Base-by-base conservation (phyloP, 2,329 filamentous ascomycete genomes). In the Penicillium sp. region DNA sequence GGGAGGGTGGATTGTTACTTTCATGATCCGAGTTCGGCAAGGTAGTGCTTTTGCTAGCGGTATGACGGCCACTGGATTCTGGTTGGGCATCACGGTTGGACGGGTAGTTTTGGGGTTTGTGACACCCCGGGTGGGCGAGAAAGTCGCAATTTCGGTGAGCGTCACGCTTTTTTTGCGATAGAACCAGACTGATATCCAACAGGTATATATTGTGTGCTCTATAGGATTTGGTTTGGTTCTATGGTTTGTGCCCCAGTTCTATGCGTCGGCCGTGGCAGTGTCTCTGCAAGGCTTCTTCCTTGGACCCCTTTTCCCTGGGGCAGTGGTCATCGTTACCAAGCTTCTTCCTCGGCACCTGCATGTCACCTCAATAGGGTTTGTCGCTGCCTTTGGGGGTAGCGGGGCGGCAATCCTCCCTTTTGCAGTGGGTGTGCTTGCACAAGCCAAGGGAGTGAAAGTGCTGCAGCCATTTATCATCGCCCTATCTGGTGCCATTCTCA, bases 1-100 rank as follows among this genome's bases (percentile, higher is more conserved):
- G 2, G 87, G 88, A 21, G 90, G 90, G 16, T 94, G 90, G 90
- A 87, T 95, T 60, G 87, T 91, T 48, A 87, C 87, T 0, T 95
- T 96, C 70, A 95, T 96, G 90, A 85, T 92, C n/a, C 79, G 83
- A 21, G 86, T 92, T 25, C 84, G 92, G 15, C 73, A 87, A 38
- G 90, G 87, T 4, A 81, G 79, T 25, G 78, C 85, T 0, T 93
- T 94, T 67, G 81, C 86, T 2, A 87, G 88, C 34, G 91, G 91
- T 3, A 84, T 94, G 76, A 86, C 85, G 0, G 87, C 86, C 0
- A 93, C 90, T 0, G 87, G 90, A 0, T 95, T 93, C 75, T 96
- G 91, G 91, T 82, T 91, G 43, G 91, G 91, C 0, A 81, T 95
- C 61, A 92, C 90, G 0, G 72, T 91, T 0, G 91, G 91, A 0